phyloP scores from a whole-genome alignment of 805 yeast genomes.

The Pichia pseudocactophila region DNA sequence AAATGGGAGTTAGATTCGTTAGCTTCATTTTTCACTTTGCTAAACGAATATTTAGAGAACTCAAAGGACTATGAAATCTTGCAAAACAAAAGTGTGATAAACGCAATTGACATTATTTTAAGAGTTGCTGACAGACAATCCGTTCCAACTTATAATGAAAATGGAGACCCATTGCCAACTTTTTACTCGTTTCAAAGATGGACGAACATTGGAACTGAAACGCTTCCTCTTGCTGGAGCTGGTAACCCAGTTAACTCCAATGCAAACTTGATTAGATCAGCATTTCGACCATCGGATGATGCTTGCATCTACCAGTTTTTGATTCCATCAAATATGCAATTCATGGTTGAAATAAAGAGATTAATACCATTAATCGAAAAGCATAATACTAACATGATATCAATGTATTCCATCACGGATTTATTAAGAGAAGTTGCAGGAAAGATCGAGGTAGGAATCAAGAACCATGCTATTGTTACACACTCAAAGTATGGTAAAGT shows the following conservation, averaged over 20 bases:
- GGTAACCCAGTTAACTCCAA: constrained; percentile 75
- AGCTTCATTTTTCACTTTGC: constrained; percentile 69
- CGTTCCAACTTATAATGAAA: constrained; percentile 46
- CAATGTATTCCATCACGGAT: constrained; percentile 14
- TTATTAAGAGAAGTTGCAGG: constrained; percentile 31
- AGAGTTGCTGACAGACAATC: constrained; percentile 52
- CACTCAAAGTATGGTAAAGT: constrained; percentile 69
- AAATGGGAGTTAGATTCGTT: constrained; percentile 83
- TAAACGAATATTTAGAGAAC: constrained; percentile 57
- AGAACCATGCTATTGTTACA: constrained; percentile 52
- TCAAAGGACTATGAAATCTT: constrained; percentile 44
- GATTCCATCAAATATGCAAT: constrained; percentile 78
- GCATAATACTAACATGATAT: constrained; percentile 3
- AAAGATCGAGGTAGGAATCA: constrained; percentile 45
- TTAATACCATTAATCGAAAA: constrained; percentile 22
- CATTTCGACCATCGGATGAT: constrained; percentile 85
- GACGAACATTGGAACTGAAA: constrained; percentile 73
- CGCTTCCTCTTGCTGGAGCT: constrained; percentile 65
- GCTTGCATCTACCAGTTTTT: constrained; percentile 73
- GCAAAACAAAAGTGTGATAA: constrained; percentile 43
- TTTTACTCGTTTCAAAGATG: constrained; percentile 64
- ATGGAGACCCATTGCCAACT: constrained; percentile 40
- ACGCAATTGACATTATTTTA: constrained; percentile 45
- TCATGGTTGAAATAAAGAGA: constrained; percentile 52
- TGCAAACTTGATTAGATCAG: constrained; percentile 69